These are phyloP conservation scores for Clarireedia monteithiana DNA, from an alignment of 2,329 filamentous ascomycete species.

Conservation along the genomic window DNA sequence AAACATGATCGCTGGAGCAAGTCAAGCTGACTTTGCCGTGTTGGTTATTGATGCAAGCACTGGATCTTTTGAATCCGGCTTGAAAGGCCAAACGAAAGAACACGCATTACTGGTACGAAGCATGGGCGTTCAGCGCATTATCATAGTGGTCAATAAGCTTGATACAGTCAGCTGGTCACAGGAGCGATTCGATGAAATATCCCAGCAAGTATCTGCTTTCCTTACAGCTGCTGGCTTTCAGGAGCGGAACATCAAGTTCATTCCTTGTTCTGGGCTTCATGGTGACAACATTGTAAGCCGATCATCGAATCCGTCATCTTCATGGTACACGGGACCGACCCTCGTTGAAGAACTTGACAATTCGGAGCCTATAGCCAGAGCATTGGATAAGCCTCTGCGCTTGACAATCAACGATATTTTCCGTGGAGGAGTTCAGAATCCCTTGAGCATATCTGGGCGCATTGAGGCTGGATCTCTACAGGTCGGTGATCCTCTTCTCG, in stretches of 20 bases:
- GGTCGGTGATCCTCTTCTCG: constrained; percentile 68
- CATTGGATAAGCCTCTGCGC: constrained; percentile 71
- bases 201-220: constrained; percentile 75
- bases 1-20: constrained; percentile 97
- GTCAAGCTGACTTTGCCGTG: constrained; percentile 91
- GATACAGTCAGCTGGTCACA: constrained; percentile 80
- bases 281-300: constrained; percentile 74
- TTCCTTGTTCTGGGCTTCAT: constrained; percentile 82
- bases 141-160: constrained; percentile 93
- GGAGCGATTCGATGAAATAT: constrained; percentile 77
- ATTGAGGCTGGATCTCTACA: constrained; percentile 81
- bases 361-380: constrained; percentile 65
- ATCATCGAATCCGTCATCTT: constrained; percentile 46
- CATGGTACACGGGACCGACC: constrained; percentile 77
- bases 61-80: constrained; percentile 86
- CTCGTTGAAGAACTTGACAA: constrained; percentile 78
- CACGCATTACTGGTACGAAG: constrained; percentile 85
- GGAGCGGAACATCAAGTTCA: constrained; percentile 71
- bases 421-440: constrained; percentile 68
- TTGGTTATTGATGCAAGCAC: constrained; percentile 87
- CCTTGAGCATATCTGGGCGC: constrained; percentile 77
- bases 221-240: constrained; percentile 76
- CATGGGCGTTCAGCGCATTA: constrained; percentile 79
- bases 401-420: constrained; percentile 87
- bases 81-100: constrained; percentile 90